Evolutionary conservation across 2,329 filamentous ascomycete genomes (phyloP), one percentile per base, ranked within the genome.

Genomic region (Colletotrichum tanaceti): DNA sequence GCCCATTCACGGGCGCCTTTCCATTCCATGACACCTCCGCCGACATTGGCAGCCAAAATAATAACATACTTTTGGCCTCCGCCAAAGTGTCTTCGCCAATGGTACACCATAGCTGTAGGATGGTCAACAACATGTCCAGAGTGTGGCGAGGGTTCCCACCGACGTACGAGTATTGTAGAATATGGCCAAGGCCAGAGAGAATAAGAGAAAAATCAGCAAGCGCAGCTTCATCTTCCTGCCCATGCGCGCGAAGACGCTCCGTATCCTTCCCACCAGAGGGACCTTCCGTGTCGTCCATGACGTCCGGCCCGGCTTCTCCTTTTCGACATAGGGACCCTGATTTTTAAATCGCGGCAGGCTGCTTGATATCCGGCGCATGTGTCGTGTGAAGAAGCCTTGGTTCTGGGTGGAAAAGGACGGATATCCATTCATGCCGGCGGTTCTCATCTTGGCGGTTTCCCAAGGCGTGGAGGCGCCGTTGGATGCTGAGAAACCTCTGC

Each of bases 21-120:
- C 95, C 94, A 98, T 77, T 98, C 95, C 94, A 98, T 98, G 9
- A 99, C 96, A 74, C 96, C 96, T 68, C 96, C 96, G 57, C 96
- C 96, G 71, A 97, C 88, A 76, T 99, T 99, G 63, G 96, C 94
- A 28, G 92, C 94, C 22, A 98, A 85, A 71, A 99, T 94, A 63
- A 99, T 91, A 72, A 99, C 96, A 76, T 92, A 94, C 76, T 97
- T 98, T 76, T 91, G 90, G 22, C 96, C 96, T 57, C 93, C 93
- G 58, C 95, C 94, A 4, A 97, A 82, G 54, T 91, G 86, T 80
- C 92, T 87, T 75, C 93, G 89, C 84, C 93, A 97, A 77, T 82
- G 81, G 73, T 87, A 87, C 41, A 84, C 74, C 5, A 88, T 76
- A 28, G 85, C 86, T 87, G 73, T 49, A 20, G n/a, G 14, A 46